These are phyloP conservation scores for Galeopsis tetrahit DNA, from an alignment of 257 asterid species.

Conservation along the genomic window DNA sequence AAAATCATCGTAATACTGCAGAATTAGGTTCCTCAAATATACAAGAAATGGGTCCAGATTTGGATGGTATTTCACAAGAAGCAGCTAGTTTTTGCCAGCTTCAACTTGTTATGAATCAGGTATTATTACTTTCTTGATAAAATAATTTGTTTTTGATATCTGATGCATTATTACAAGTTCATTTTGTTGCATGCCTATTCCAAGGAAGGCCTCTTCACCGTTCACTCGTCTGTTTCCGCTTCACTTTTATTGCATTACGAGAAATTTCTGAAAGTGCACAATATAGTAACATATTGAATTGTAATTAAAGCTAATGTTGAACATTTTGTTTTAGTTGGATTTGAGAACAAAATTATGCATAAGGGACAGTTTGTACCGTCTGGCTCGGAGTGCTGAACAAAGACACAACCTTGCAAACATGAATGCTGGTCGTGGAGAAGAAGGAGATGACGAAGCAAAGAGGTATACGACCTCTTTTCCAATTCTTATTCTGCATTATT, in stretches of 20 bases:
- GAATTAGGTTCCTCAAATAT: slow-evolving; percentile 53
- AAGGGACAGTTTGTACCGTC: slow-evolving; percentile 88
- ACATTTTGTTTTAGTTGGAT: slow-evolving; percentile 69
- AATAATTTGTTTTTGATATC: slow-evolving; percentile 1
- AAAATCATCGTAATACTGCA: slow-evolving; percentile 42
- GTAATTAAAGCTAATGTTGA: background rate
- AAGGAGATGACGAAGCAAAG: slow-evolving; percentile 33
- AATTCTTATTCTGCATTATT: background rate
- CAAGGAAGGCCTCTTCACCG: slow-evolving; percentile 13
- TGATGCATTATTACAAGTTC: slow-evolving; percentile 1
- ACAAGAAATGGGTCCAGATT: slow-evolving; percentile 49
- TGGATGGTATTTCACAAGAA: slow-evolving; percentile 58
- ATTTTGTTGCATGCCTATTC: slow-evolving; percentile 22
- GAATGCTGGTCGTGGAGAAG: slow-evolving; percentile 41
- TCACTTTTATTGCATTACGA: slow-evolving; percentile 8
- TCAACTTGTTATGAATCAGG: slow-evolving; percentile 73
- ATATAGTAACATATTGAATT: background rate
- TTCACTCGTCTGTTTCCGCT: background rate
- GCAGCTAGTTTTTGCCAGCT: slow-evolving; percentile 73
- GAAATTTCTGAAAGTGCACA: slow-evolving; percentile 3
- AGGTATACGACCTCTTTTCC: slow-evolving; percentile 34
- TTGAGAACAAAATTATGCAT: slow-evolving; percentile 78
- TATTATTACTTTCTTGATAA: slow-evolving; percentile 41
- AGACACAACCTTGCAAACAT: slow-evolving; percentile 53
- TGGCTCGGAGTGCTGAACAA: slow-evolving; percentile 85